These are phyloP conservation scores for Penicillium maclennaniae DNA, from an alignment of 495 filamentous ascomycete species.

Conservation along the genomic window DNA sequence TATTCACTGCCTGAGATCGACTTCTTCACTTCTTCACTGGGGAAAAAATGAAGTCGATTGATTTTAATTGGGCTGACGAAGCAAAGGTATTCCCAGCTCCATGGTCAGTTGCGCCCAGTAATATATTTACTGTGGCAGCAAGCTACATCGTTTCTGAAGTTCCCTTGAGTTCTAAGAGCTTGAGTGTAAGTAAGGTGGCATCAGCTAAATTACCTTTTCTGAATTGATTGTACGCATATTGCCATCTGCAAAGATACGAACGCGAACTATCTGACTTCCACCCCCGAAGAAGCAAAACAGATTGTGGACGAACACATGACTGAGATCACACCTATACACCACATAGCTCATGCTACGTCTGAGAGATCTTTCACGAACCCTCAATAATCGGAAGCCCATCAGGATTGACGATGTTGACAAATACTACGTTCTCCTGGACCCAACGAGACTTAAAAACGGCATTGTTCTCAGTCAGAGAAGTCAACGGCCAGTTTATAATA, in stretches of 20 bases:
- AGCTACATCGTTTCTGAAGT: not conserved
- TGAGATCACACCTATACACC: constrained; percentile 39
- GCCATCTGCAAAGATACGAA: not conserved
- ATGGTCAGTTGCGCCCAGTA: constrained; percentile 1
- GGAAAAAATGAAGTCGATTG: constrained; percentile 1
- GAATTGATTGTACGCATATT: not conserved
- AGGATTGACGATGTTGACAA: constrained; percentile 38
- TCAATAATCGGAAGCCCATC: constrained; percentile 19
- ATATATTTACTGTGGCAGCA: not conserved
- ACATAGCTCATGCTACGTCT: constrained; percentile 39
- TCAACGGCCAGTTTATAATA: constrained; percentile 20
- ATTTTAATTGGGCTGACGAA: constrained; percentile 18
- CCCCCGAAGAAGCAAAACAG: constrained; percentile 32
- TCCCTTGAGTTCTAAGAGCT: constrained; percentile 2
- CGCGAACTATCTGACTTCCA: constrained; percentile 39
- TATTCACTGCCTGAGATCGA: not conserved
- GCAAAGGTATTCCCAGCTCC: constrained; percentile 10
- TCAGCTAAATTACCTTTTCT: not conserved
- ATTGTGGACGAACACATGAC: constrained; percentile 40
- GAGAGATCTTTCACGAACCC: constrained; percentile 31
- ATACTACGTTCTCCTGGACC: constrained; percentile 40
- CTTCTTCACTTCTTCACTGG: not conserved
- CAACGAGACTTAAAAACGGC: constrained; percentile 13
- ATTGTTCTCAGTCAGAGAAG: constrained; percentile 32
- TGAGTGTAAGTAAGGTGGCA: constrained; percentile 16